Evolutionary conservation across 768 basidiomycete species (phyloP).

Genomic region (Calocera cornea): DNA sequence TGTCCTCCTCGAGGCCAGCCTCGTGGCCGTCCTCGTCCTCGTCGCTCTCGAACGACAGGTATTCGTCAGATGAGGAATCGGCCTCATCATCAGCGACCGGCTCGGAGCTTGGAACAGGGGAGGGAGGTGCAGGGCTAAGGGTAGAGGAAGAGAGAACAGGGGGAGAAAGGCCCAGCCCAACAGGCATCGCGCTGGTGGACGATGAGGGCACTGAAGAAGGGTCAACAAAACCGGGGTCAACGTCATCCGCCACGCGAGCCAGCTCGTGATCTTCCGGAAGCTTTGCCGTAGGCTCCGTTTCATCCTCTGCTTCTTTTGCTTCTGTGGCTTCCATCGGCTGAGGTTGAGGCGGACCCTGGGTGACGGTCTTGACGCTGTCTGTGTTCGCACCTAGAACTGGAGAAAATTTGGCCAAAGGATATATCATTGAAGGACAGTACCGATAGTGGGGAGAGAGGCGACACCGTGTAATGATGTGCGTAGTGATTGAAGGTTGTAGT

Average conservation of each 20-base stretch:
- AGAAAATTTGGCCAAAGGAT: not conserved
- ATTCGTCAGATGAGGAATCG: slow-evolving; percentile 26
- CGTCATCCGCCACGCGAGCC: not conserved
- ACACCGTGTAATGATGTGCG: not conserved
- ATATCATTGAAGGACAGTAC: slow-evolving; percentile 3
- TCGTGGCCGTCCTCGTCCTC: slow-evolving; percentile 31
- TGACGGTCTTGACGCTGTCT: too few relatives aligned
- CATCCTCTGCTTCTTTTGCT: not conserved
- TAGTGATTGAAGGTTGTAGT: slow-evolving; percentile 5
- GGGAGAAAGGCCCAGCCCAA: not conserved
- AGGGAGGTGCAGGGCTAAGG: not conserved
- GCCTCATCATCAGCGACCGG: slow-evolving; percentile 23
- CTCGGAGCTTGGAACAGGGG: slow-evolving; percentile 25
- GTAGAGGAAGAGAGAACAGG: not conserved
- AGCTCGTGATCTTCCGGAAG: slow-evolving; percentile 3
- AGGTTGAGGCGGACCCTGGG: not conserved
- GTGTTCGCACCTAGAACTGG: not conserved
- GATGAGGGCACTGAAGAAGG: slow-evolving; percentile 11
- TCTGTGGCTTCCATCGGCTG: slow-evolving; percentile 18
- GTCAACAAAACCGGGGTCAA: not conserved
- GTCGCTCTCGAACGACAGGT: slow-evolving; percentile 30
- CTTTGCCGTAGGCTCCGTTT: slow-evolving; percentile 6
- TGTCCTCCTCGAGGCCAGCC: slow-evolving; percentile 23
- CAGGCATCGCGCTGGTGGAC: not conserved
- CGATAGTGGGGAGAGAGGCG: not conserved